Evolutionary conservation across 2,329 filamentous ascomycete genomes (phyloP), one percentile per base, ranked within the genome.

Genomic region (Penicillium sp.): DNA sequence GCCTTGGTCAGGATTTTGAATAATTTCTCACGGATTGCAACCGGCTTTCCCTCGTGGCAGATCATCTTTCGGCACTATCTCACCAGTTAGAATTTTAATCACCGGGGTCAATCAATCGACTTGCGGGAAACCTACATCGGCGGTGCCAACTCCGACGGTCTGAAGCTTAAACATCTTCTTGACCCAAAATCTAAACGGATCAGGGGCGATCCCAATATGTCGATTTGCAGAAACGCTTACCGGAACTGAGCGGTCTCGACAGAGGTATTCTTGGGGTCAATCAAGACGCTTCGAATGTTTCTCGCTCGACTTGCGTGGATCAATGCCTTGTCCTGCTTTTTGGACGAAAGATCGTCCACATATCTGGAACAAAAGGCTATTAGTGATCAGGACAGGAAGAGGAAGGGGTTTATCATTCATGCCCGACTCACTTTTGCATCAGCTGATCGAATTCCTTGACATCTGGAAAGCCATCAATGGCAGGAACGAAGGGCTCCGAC

Each of bases 111-210:
- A 22, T 9, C 18, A 22, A 22, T 22, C 11, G 30, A 32, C 15
- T 16, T 27, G 25, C 10, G n/a, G 11, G 25, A 6, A 13, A 53
- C 66, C 41, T 50, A 70, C 67, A 50, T 66, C 58, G 27, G 59
- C 53, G 35, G 57, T 54, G 34, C 58, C 61, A 18, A 55, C 50
- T 13, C 67, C 68, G 29, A 61, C 54, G 23, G 61, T 53, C 38
- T 68, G 61, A 28, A 73, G 60, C 35, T 67, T 67, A 49, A 73
- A 73, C 70, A 73, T 73, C 49, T 73, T 73, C 48, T 73, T 73
- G 15, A 70, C 70, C 70, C 70, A 73, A 43, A 73, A 73, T 31
- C 70, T 72, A 29, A 30, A 2, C 26, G 7, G 5, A 8, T 42
- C 23, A 51, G 42, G n/a, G n/a, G n/a, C n/a, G n/a, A n/a, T n/a